A percentile compares a stretch with the other conserved stretches of the same genome.
Evolutionary conservation across 495 filamentous ascomycete genomes (phyloP).

Genomic region (Penicillium herquei): DNA sequence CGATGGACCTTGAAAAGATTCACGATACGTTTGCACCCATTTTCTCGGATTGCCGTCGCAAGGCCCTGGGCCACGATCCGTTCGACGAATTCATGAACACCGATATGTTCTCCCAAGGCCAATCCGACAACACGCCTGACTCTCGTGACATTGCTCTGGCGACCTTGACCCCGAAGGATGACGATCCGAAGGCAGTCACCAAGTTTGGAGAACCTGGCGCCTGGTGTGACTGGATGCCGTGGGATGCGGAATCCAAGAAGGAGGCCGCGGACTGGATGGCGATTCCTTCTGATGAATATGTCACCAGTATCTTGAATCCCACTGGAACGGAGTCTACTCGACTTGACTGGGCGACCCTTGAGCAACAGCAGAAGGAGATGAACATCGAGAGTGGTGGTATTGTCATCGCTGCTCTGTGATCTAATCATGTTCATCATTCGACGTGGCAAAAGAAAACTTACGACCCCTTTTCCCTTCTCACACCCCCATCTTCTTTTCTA

Average conservation of each 20-base stretch:
- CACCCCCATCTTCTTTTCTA: constrained; percentile 4
- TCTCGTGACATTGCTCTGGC: constrained; percentile 34
- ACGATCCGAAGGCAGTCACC: constrained; percentile 6
- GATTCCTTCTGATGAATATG: constrained; percentile 1
- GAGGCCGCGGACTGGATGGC: constrained; percentile 16
- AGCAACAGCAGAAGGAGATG: constrained; percentile 33
- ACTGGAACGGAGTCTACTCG: not conserved
- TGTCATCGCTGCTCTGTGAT: constrained; percentile 28
- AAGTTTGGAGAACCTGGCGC: not conserved
- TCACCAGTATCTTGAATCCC: not conserved
- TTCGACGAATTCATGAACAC: constrained; percentile 45
- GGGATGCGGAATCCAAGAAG: constrained; percentile 18
- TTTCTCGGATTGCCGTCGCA: constrained; percentile 11
- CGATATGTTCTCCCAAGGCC: constrained; percentile 41
- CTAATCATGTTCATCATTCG: not conserved
- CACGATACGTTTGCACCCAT: constrained; percentile 37
- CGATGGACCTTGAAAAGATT: constrained; percentile 41
- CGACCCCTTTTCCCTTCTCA: constrained; percentile 6
- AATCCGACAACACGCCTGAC: constrained; percentile 42
- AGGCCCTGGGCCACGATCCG: constrained; percentile 28
- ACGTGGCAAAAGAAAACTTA: not conserved
- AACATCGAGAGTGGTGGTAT: constrained; percentile 26
- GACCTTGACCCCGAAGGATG: constrained; percentile 40
- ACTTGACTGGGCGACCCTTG: constrained; percentile 27
- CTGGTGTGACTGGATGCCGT: constrained; percentile 15